phyloP scores from a whole-genome alignment of 2,329 filamentous ascomycete species.

The Aspergillus sp. region DNA sequence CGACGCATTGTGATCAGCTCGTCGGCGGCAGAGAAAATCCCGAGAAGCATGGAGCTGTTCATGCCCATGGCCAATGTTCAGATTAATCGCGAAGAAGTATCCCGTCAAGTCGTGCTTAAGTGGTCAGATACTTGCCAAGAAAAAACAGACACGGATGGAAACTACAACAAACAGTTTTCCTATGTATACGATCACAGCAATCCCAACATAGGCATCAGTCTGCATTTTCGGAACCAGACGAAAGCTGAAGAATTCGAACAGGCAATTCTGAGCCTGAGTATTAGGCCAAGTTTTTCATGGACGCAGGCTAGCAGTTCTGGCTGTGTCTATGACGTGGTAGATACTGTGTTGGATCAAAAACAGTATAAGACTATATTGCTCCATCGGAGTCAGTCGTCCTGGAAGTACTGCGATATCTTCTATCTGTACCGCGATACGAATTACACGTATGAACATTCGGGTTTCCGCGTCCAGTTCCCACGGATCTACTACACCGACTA shows the following conservation, averaged over 20 bases:
- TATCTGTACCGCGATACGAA: conserved; percentile 26
- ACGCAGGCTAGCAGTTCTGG: conserved; percentile 17
- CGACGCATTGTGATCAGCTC: conserved; percentile 27
- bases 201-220: conserved; percentile 22
- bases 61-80: conserved; percentile 26
- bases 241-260: conserved; percentile 22
- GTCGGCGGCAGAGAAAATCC: conserved; percentile 20
- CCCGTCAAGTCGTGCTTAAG: conserved; percentile 19
- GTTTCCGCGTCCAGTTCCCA: conserved; percentile 20
- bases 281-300: conserved; percentile 20
- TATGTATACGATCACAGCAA: conserved; percentile 26
- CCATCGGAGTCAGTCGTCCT: conserved; percentile 14
- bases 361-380: conserved; percentile 25
- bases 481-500: conserved; percentile 23
- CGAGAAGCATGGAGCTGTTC: conserved; percentile 23
- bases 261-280: conserved; percentile 17
- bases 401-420: conserved; percentile 22
- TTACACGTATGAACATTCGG: conserved; percentile 19
- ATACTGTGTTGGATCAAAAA: conserved; percentile 21
- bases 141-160: conserved; percentile 23
- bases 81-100: conserved; percentile 16
- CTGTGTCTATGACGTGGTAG: conserved; percentile 22
- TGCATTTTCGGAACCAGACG: conserved; percentile 19
- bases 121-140: conserved; percentile 29
- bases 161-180: conserved; percentile 21